Percentiles rank a stretch among this genome's conserved stretches.
Conservation (phyloP, 169 alveolate species). For the Cryptosporidium sp. region DNA sequence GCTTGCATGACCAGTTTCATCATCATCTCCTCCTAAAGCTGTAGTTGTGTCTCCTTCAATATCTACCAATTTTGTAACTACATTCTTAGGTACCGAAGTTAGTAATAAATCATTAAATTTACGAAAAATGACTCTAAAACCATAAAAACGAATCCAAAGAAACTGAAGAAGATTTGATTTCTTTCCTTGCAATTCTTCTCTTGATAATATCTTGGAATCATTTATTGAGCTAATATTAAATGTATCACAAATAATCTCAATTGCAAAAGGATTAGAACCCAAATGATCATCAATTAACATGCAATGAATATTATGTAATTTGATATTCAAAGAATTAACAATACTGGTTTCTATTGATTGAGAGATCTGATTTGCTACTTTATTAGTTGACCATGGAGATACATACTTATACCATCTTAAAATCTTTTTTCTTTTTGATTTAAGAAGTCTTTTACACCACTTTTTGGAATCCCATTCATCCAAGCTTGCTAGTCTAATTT, state of each 20-base stretch:
- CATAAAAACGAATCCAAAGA: slow-evolving; percentile 80
- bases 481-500: slow-evolving; percentile 49
- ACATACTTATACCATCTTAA: slow-evolving; percentile 45
- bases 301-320: slow-evolving; percentile 81
- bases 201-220: slow-evolving; percentile 2
- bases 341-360: slow-evolving; percentile 83
- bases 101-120: slow-evolving; percentile 12
- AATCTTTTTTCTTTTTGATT: slow-evolving; percentile 29
- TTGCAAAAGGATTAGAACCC: slow-evolving; percentile 82
- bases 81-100: slow-evolving; percentile 60
- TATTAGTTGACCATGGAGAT: slow-evolving; percentile 75
- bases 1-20: background rate
- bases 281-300: slow-evolving; percentile 83
- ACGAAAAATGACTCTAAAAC: slow-evolving; percentile 73
- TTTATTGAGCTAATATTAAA: slow-evolving; percentile 26
- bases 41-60: slow-evolving; percentile 17
- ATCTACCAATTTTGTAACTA: slow-evolving; percentile 25
- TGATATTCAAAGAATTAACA: slow-evolving; percentile 82
- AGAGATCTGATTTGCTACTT: slow-evolving; percentile 79
- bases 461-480: slow-evolving; percentile 67
- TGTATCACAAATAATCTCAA: slow-evolving; percentile 77
- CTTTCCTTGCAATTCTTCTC: slow-evolving; percentile 78
- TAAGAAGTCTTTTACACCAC: slow-evolving; percentile 60
- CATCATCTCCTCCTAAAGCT: slow-evolving; percentile 24
- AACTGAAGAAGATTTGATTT: slow-evolving; percentile 75